Evolutionary conservation across 1,139 yeast genomes (phyloP), one percentile per base, ranked within the genome.

Genomic region (Magnusiomyces ingens): DNA sequence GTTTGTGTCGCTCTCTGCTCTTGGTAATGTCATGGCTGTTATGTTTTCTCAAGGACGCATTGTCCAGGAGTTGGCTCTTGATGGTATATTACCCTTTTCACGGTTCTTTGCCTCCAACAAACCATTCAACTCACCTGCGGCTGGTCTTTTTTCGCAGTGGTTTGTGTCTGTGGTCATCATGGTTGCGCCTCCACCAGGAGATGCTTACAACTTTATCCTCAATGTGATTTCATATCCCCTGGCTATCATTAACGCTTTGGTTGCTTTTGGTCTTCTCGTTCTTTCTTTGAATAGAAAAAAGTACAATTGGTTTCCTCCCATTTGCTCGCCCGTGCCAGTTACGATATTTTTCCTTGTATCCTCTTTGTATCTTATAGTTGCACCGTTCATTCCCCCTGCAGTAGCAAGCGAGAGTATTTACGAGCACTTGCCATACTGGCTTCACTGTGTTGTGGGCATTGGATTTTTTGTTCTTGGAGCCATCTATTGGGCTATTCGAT

Each of bases 401-500:
- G 73, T 65, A 44, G 86, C 84, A 38, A 62, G 59, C 43, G 85
- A 84, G 70, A 74, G 75, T 49, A 90, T 84, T 55, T 87, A 85
- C 75, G 71, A 79, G 48, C 63, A 67, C 53, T 72, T 85, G 62
- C 95, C 94, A 43, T 88, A 86, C 72, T 88, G 81, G 77, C 77
- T 84, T 54, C 95, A 86, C 67, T 83, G 91, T 64, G 95, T 86
- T 50, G 89, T 85, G 21, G 84, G 94, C 11, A 79, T 90, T 84
- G 93, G 84, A 58, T 75, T 88, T 47, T 84, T 88, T 62, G 86
- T 75, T 6, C 67, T 82, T 55, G 96, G 96, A 58, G 81, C 77
- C 26, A 61, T 77, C 1, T 87, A 86, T 71, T 88, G 91, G 88
- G 57, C 81, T 8, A 67, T 84, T 17, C 84, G 91, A 87, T 77